Percentiles rank a stretch among this genome's conserved stretches.
Conservation (phyloP, 306 rosid genomes). For the Trichosanthes cucumerina region DNA sequence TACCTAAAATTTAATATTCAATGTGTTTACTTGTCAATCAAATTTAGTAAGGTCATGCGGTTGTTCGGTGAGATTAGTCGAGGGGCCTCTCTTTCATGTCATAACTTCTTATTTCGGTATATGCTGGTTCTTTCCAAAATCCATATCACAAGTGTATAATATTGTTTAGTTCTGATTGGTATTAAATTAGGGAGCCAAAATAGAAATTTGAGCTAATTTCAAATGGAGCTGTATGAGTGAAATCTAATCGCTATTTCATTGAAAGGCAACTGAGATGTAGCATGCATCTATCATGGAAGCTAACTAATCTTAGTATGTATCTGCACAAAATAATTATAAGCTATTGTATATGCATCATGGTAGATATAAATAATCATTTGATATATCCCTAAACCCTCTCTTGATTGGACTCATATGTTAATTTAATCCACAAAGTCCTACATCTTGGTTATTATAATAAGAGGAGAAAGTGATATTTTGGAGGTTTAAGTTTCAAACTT, state of each 20-base stretch:
- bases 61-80: too few species aligned
- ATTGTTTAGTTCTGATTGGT: neutral
- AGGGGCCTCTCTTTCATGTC: too few species aligned
- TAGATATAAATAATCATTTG: neutral
- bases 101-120: too few species aligned
- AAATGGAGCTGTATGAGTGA: neutral
- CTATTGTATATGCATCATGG: neutral
- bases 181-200: neutral
- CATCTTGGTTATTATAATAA: neutral
- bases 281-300: neutral
- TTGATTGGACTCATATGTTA: neutral
- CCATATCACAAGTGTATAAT: neutral
- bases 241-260: neutral
- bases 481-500: neutral
- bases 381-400: neutral
- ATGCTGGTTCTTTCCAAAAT: neutral
- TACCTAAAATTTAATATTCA: too few species aligned
- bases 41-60: too few species aligned
- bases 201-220: neutral
- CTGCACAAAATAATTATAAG: neutral
- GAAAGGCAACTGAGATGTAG: neutral
- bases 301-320: neutral
- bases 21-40: too few species aligned
- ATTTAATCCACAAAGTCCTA: neutral
- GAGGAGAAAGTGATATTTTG: too few species aligned